A percentile compares a stretch with the other conserved stretches of the same genome.
Evolutionary conservation across 169 alveolate species (phyloP).

Genomic region (Plasmodium gallinaceum): DNA sequence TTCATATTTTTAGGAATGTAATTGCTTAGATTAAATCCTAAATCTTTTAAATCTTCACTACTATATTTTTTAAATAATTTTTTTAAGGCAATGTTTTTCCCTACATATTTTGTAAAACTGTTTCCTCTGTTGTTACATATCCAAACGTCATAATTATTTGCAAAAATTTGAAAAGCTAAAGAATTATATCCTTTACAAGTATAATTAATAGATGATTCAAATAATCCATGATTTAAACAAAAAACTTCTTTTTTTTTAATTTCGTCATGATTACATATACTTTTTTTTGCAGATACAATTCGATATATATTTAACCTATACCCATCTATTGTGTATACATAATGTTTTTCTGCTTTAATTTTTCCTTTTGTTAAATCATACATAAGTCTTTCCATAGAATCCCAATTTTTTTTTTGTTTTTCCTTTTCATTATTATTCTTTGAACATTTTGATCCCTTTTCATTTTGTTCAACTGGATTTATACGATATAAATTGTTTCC

Average conservation of each 20-base stretch:
- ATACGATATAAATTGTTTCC: neutral
- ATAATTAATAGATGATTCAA: constrained; percentile 48
- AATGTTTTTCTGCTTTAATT: constrained; percentile 44
- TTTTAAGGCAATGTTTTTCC: constrained; percentile 51
- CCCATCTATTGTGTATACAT: constrained; percentile 60
- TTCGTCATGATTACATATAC: neutral
- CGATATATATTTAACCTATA: constrained; percentile 55
- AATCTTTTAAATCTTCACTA: constrained; percentile 23
- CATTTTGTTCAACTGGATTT: neutral
- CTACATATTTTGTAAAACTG: constrained; percentile 47
- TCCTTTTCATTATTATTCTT: neutral
- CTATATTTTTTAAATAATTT: constrained; percentile 33
- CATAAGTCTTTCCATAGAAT: constrained; percentile 25
- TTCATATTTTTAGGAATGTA: neutral
- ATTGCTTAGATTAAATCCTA: constrained; percentile 16
- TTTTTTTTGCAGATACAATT: constrained; percentile 5
- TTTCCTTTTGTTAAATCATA: constrained; percentile 26
- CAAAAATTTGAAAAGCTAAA: constrained; percentile 28
- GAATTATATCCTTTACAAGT: constrained; percentile 33
- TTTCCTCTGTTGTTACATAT: constrained; percentile 54
- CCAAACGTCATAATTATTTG: constrained; percentile 68
- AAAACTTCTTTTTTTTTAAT: constrained; percentile 38
- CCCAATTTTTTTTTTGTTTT: constrained; percentile 20
- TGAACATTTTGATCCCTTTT: neutral
- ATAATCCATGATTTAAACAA: constrained; percentile 48